Evolutionary conservation across 2,329 filamentous ascomycete genomes (phyloP), one percentile per base, ranked within the genome.

Genomic region (Thielaviopsis cerberus): DNA sequence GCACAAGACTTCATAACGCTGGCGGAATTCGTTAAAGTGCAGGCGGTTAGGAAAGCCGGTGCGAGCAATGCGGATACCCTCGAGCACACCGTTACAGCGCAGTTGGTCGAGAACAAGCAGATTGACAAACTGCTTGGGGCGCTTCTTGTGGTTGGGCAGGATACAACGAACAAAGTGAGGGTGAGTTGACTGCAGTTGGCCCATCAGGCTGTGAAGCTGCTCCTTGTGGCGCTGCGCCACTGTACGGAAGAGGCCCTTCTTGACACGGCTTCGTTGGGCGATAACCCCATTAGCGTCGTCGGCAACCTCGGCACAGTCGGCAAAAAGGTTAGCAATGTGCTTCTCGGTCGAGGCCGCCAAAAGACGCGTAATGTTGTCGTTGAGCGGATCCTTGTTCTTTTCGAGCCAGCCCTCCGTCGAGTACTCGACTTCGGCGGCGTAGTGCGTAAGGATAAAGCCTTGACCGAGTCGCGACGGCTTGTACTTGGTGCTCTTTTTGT

Each of bases 151-250:
- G 67, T 98, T 98, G 3, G 92, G 94, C 61, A 98, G 77, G 62
- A 98, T 98, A 68, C 92, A 98, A 53, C 92, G 86, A 27, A 98
- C 92, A 68, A 98, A 98, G 70, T 98, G 92, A 59, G 94, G 94
- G 68, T 98, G 92, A 0, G 92, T 98, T 0, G 87, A 94, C 69
- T 98, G 86, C 17, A 98, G 79, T 66, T 97, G 89, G 15, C 78
- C 77, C 92, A 98, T 98, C 60, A 98, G 74, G 62, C 83, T 94
- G n/a, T 89, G 87, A n/a, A 98, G 78, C 65, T 97, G 91, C 69
- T 98, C 92, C 70, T 98, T 98, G 74, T 98, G 92, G 65, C 89
- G 80, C 68, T 98, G 92, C 5, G 92, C 92, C 4, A 94, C 94
- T 0, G 92, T 98, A 30, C 92, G 83, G 78, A 98, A 98, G 3